phyloP scores from a whole-genome alignment of 352 stramenopile genomes.

The Phytophthora europaea region DNA sequence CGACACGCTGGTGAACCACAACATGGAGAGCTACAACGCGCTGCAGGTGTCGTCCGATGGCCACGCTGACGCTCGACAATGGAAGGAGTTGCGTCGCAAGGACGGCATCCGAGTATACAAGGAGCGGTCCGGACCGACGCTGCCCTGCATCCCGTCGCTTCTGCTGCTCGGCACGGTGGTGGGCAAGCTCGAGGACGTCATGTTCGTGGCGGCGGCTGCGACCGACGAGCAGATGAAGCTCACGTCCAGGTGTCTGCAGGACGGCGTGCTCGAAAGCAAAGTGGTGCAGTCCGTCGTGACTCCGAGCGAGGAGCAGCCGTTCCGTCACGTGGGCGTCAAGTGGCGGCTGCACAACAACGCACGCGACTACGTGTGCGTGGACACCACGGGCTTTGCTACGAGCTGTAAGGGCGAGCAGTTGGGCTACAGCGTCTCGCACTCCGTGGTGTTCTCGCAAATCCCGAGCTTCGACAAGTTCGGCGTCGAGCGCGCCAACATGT shows the following conservation, averaged over 20 bases:
- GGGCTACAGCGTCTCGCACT: constrained; percentile 49
- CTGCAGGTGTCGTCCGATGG: constrained; percentile 23
- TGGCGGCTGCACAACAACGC: constrained; percentile 55
- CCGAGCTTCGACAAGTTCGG: constrained; percentile 69
- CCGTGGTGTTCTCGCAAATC: constrained; percentile 46
- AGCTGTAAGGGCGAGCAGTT: constrained; percentile 31
- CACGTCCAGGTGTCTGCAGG: constrained; percentile 47
- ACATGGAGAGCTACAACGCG: constrained; percentile 37
- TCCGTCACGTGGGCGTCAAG: constrained; percentile 68
- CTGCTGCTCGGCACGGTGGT: constrained; percentile 38
- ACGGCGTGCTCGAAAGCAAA: constrained; percentile 59
- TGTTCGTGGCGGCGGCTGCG: constrained; percentile 33
- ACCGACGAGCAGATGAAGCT: constrained; percentile 64
- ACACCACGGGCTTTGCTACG: constrained; percentile 35
- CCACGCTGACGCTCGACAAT: constrained; percentile 31
- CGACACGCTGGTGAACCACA: constrained; percentile 41
- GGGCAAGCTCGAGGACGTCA: constrained; percentile 37
- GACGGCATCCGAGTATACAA: constrained; percentile 42
- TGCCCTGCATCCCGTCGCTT: constrained; percentile 41
- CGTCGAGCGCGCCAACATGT: constrained; percentile 68
- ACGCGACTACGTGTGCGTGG: constrained; percentile 62
- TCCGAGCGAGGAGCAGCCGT: constrained; percentile 54
- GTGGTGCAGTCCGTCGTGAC: constrained; percentile 61
- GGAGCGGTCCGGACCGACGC: constrained; percentile 19
- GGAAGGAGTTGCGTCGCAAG: constrained; percentile 44